Percentiles rank a stretch among this genome's conserved stretches.
These are phyloP conservation scores for Lachnellula hyalina DNA, from an alignment of 2,329 filamentous ascomycete genomes.

Conservation along the genomic window DNA sequence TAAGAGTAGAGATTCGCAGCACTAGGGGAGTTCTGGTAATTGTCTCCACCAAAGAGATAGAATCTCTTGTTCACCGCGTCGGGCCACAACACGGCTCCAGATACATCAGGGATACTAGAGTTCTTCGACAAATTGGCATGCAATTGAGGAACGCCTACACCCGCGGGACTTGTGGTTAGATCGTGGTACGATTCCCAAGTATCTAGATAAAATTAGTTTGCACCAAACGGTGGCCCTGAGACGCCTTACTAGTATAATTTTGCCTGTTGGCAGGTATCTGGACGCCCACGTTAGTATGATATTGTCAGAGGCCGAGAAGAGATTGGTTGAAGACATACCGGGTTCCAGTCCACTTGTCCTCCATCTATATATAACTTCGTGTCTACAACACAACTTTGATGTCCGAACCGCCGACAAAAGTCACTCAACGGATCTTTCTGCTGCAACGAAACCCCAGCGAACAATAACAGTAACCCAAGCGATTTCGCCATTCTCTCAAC, in stretches of 20 bases:
- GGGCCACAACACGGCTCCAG: conserved; percentile 49
- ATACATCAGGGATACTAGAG: conserved; percentile 45
- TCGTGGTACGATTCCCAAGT: conserved; percentile 54
- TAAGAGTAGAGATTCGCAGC: conserved; percentile 50
- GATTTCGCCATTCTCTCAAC: not conserved
- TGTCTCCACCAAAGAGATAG: conserved; percentile 58
- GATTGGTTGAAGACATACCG: conserved; percentile 15
- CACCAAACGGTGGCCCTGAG: not conserved
- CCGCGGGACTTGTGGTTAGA: conserved; percentile 39
- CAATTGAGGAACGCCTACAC: conserved; percentile 42
- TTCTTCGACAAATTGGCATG: conserved; percentile 56
- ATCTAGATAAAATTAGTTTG: conserved; percentile 33
- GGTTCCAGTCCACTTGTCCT: conserved; percentile 51
- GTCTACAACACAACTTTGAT: conserved; percentile 56
- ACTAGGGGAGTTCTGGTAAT: conserved; percentile 37
- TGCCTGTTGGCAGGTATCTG: conserved; percentile 38
- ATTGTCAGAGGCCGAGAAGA: too few species aligned
- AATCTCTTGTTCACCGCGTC: conserved; percentile 59
- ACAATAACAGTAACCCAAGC: conserved; percentile 2
- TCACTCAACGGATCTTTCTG: conserved; percentile 47
- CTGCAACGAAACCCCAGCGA: conserved; percentile 24
- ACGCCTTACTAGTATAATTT: conserved; percentile 51
- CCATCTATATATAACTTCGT: conserved; percentile 57
- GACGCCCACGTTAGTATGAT: too few species aligned
- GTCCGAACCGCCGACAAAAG: conserved; percentile 50